phyloP scores from a whole-genome alignment of 495 filamentous ascomycete species.

The Annulohypoxylon bovei region DNA sequence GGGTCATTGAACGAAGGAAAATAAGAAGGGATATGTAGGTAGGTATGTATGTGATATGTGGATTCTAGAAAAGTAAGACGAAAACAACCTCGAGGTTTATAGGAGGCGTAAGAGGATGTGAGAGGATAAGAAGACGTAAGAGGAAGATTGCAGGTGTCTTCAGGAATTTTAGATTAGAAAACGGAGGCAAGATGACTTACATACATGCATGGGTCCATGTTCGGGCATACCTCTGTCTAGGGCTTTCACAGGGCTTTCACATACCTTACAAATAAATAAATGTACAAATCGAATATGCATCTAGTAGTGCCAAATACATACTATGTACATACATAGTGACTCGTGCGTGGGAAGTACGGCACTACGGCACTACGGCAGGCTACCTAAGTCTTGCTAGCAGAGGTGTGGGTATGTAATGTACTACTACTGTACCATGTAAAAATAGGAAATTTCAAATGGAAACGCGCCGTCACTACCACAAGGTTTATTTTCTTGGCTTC shows the following conservation, averaged over 20 bases:
- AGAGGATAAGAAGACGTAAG: too few species aligned
- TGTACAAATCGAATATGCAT: conserved; percentile 14
- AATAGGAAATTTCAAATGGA: conserved; percentile 37
- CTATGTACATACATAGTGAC: not conserved
- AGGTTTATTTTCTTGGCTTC: conserved; percentile 41
- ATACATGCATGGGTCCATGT: conserved; percentile 18
- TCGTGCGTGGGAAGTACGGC: not conserved
- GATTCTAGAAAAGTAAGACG: conserved; percentile 39
- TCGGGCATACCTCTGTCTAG: not conserved
- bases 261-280: conserved; percentile 10
- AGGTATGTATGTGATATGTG: conserved; percentile 7
- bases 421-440: conserved; percentile 35
- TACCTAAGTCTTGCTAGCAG: conserved; percentile 8
- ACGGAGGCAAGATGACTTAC: conserved; percentile 41
- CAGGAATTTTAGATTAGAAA: conserved; percentile 24
- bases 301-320: not conserved
- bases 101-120: too few species aligned
- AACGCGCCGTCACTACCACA: conserved; percentile 42
- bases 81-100: conserved; percentile 26
- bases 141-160: conserved; percentile 27
- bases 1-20: conserved; percentile 4
- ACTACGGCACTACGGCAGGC: conserved; percentile 1
- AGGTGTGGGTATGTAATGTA: conserved; percentile 8
- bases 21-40: not conserved
- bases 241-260: not conserved